Evolutionary conservation across 192 early-diverging fungal species (phyloP), one percentile per base, ranked within the genome.

Genomic region (Coemansia interrupta): DNA sequence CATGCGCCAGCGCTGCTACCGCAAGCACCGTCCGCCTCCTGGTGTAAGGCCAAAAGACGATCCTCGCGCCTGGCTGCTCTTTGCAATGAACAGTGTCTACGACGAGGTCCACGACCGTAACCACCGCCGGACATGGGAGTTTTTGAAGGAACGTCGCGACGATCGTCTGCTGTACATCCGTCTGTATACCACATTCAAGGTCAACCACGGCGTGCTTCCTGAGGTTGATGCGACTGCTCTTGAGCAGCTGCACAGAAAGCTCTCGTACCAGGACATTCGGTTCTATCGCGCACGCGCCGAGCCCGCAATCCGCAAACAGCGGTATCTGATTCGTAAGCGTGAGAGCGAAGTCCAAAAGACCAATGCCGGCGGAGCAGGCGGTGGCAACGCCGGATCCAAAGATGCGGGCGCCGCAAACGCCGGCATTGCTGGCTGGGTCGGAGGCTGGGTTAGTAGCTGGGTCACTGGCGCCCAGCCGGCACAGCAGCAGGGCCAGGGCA

Each of bases 181-280:
- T 10, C 66, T 89, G 1, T 95, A 90, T 71, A 87, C 87, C 32
- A 84, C 86, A 14, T 68, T 71, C 19, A 66, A 74, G 39, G 36
- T 60, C 38, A 63, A 77, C 49, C 50, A 76, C 54, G 48, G 73
- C 13, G 72, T 85, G 53, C 18, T 79, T 29, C 44, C 65, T 4
- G 70, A 66, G 19, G 50, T 36, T 20, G 85, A 91, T 10, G 44
- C 60, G 2, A 60, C 65, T 3, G 72, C 78, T 12, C 79, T 96
- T 19, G 82, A 83, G 20, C 67, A 69, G 19, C 61, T 98, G 29
- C 92, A 96, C 66, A 72, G 82, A 46, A 83, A 83, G 50, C 82
- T 96, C 4, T 87, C 86, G 6, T 96, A 86, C 70, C 86, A 95
- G 24, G 96, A 98, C 72, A 91, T 98, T 52, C 76, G 90, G 42